A percentile compares a stretch with the other conserved stretches of the same genome.
Conservation (phyloP, 163 green algal species). For the Prototheca stagnorum region DNA sequence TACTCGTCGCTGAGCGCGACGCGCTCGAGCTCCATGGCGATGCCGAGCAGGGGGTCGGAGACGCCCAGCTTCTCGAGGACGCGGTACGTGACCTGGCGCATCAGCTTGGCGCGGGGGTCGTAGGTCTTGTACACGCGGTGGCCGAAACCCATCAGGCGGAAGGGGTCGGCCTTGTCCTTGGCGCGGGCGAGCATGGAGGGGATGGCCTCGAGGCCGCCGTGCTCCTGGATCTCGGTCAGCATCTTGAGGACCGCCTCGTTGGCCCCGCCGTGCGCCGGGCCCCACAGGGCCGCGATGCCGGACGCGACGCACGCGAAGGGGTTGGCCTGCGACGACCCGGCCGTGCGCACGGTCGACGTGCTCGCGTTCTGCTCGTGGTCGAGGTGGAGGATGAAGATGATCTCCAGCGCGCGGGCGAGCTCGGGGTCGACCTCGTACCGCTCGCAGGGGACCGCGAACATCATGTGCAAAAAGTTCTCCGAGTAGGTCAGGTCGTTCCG, state of each 20-base stretch:
- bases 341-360: constrained; percentile 44
- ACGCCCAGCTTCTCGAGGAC: constrained; percentile 26
- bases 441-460: constrained; percentile 34
- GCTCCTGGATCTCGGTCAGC: constrained; percentile 63
- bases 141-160: constrained; percentile 90
- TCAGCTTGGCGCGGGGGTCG: constrained; percentile 48
- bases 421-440: constrained; percentile 37
- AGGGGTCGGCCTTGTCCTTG: constrained; percentile 51
- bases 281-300: constrained; percentile 62
- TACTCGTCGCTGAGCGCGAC: constrained; percentile 55
- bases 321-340: constrained; percentile 44
- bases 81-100: constrained; percentile 33
- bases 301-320: constrained; percentile 47
- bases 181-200: constrained; percentile 67
- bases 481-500: constrained; percentile 43
- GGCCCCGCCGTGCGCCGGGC: constrained; percentile 67
- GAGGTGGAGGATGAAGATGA: constrained; percentile 53
- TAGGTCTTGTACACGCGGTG: constrained; percentile 79
- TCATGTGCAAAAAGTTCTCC: constrained; percentile 66
- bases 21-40: constrained; percentile 50
- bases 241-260: constrained; percentile 96
- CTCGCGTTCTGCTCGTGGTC: constrained; percentile 58
- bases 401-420: constrained; percentile 34
- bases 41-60: constrained; percentile 37
- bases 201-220: constrained; percentile 67